A percentile compares a stretch with the other conserved stretches of the same genome.
Evolutionary conservation across 148 eudicot genomes (phyloP).

Genomic region (Cornus suecica): DNA sequence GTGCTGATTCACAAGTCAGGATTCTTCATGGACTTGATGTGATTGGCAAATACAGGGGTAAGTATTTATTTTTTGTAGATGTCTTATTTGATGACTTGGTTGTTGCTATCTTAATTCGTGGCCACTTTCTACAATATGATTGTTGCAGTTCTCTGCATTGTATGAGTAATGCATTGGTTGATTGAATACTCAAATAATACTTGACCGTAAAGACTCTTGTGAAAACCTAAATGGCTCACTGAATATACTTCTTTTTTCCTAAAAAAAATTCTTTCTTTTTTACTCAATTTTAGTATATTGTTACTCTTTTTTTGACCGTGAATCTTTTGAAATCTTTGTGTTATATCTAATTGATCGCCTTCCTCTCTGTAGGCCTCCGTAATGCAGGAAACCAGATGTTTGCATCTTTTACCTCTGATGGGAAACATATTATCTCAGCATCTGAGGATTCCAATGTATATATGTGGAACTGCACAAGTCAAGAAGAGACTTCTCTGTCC

Average conservation of each 20-base stretch:
- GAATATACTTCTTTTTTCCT: not conserved
- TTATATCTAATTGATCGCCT: not conserved
- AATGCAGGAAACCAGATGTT: conserved; percentile 51
- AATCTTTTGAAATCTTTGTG: not conserved
- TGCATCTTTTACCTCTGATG: conserved; percentile 76
- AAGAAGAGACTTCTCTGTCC: conserved; percentile 20
- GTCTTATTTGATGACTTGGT: conserved; percentile 1
- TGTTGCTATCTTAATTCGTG: not conserved
- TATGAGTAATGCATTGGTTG: not conserved
- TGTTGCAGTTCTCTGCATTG: not conserved
- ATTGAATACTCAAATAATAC: not conserved
- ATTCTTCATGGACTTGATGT: conserved; percentile 66
- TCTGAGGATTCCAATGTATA: conserved; percentile 76
- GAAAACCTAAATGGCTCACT: not conserved
- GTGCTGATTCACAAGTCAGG: conserved; percentile 86
- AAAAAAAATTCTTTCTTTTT: not conserved
- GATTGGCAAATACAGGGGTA: conserved; percentile 77
- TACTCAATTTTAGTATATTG: not conserved
- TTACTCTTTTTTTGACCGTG: not conserved
- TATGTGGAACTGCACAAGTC: conserved; percentile 59
- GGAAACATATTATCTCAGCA: conserved; percentile 74
- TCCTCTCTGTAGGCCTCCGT: conserved; percentile 40
- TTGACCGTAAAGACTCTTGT: not conserved
- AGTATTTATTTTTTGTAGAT: conserved; percentile 10
- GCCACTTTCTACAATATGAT: not conserved